Evolutionary conservation across 1,284 basidiomycete species (phyloP), one percentile per base, ranked within the genome.

Genomic region (Ceratorhiza oryzae-sativae): DNA sequence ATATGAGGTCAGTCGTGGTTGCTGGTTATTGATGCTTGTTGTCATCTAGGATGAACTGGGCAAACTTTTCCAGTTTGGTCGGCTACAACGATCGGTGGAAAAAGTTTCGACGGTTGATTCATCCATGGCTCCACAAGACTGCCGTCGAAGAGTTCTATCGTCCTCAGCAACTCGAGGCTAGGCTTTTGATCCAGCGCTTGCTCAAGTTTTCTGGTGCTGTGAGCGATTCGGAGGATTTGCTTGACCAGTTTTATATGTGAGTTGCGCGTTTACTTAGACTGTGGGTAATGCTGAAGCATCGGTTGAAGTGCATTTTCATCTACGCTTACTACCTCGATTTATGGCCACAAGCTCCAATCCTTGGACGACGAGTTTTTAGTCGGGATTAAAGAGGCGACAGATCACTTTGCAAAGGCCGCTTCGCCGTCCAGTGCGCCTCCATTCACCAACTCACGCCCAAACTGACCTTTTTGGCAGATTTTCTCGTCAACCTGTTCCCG

Each of bases 81-180:
- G 51, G 65, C 12, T 70, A 70, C 23, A 51, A 30, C 23, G 65
- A 70, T n/a, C 51, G 65, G n/a, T 70, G 65, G 65, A 56, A 51
- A 18, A 46, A 18, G 18, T 56, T 42, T 20, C 65, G 65, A 3
- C 51, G 65, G 3, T 27, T 70, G 1, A 56, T 58, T 5, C 53
- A 70, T 25, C 51, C 53, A 1, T 58, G 51, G 65, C 41, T 70
- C 2, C 20, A 56, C 53, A 70, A 70, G 41, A 25, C 42, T 30
- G 51, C 65, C 18, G 27, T 41, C 20, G 53, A 41, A 9, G 30
- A n/a, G 1, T 58, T 56, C 18, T 39, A 41, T 23, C 8, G 25
- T 8, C 32, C 53, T 10, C 65, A 70, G 30, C 36, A 56, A 20
- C 0, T 18, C 13, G 41, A 30, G 13, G 53, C 25, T 10, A 25